Percentiles rank a stretch among this genome's conserved stretches.
Conservation (phyloP, 495 filamentous ascomycete genomes). For the Lepraria neglecta region DNA sequence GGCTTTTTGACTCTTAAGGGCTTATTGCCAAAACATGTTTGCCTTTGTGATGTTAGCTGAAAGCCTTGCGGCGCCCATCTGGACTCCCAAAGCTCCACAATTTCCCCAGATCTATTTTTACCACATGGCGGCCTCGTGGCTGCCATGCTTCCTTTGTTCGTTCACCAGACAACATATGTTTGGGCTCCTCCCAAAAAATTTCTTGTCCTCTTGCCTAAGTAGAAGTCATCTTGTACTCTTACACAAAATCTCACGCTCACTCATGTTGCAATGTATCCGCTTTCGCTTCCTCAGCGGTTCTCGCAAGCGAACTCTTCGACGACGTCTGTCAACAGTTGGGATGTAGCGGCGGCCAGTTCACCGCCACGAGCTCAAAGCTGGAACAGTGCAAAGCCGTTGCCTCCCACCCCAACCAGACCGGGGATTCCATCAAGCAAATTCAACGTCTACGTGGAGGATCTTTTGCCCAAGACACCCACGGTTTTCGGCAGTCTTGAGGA, state of each 20-base stretch:
- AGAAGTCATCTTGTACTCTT: background rate
- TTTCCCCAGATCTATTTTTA: background rate
- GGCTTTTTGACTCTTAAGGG: background rate
- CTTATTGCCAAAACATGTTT: background rate
- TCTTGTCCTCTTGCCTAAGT: background rate
- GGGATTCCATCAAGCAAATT: conserved; percentile 21
- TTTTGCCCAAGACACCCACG: conserved; percentile 7
- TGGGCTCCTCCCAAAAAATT: background rate
- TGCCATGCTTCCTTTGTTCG: conserved; percentile 9
- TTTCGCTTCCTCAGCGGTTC: background rate
- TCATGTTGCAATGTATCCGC: background rate
- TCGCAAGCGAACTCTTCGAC: background rate
- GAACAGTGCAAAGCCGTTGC: background rate
- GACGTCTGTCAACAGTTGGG: conserved; percentile 4
- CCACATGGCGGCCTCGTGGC: conserved; percentile 6
- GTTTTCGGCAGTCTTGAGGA: background rate
- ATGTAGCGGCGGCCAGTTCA: background rate
- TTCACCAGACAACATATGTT: conserved; percentile 7
- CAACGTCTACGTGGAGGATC: conserved; percentile 16
- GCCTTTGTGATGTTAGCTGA: background rate
- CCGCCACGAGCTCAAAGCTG: conserved; percentile 11
- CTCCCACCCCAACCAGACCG: conserved; percentile 6
- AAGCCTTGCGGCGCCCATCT: background rate
- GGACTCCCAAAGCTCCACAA: background rate
- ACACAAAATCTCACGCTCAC: too few species aligned